phyloP scores from a whole-genome alignment of 164 flowering plant species.

The Euptelea pleiosperma region DNA sequence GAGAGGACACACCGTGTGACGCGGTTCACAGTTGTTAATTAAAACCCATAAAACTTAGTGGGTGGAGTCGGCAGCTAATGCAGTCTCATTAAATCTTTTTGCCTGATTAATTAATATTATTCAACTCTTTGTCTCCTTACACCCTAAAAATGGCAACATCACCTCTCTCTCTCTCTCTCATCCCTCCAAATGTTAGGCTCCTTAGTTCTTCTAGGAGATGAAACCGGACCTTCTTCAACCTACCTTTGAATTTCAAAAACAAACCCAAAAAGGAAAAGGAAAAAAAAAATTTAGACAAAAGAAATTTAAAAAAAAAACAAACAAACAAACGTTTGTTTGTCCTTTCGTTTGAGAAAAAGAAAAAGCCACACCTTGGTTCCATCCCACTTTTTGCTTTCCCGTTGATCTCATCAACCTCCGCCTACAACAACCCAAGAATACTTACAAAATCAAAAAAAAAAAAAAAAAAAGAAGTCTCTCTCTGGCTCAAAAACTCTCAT shows the following conservation, averaged over 20 bases:
- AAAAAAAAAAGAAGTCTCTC: too few relatives aligned
- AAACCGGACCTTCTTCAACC: not conserved
- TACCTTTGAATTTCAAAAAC: not conserved
- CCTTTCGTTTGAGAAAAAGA: constrained; percentile 3
- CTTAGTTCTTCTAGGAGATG: constrained; percentile 2
- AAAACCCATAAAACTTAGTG: not conserved
- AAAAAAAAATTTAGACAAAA: not conserved
- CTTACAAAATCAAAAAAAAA: not conserved
- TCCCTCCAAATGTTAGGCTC: constrained; percentile 7
- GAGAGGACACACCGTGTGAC: not conserved
- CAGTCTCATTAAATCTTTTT: too few relatives aligned
- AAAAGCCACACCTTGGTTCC: constrained; percentile 11
- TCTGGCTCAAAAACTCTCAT: too few relatives aligned
- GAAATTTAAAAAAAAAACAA: not conserved
- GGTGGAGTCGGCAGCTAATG: not conserved
- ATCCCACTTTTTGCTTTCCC: constrained; percentile 11
- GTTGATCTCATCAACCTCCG: too few relatives aligned
- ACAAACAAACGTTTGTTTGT: not conserved
- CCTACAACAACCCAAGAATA: constrained; percentile 10
- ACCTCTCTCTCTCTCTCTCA: constrained; percentile 1
- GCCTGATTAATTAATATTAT: too few relatives aligned
- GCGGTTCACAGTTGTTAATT: not conserved
- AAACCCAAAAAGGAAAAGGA: not conserved
- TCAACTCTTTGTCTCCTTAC: too few relatives aligned
- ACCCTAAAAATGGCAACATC: constrained; percentile 6